phyloP scores from a whole-genome alignment of 2,329 filamentous ascomycete species.

The Arthrobotrys sphaeroides region DNA sequence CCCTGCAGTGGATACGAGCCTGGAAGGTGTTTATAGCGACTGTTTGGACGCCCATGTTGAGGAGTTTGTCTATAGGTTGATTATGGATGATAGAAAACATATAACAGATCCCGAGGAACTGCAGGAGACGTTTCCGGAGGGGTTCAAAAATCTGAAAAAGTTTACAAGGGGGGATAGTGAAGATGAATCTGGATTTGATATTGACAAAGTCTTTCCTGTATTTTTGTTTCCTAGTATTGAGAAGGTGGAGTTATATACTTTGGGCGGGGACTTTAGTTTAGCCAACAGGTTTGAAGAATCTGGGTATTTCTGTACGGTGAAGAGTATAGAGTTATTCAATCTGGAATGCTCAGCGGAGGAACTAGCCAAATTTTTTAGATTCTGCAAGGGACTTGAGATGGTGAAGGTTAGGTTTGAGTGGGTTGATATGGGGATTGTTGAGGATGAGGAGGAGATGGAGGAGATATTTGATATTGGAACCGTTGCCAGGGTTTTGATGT shows the following conservation, averaged over 20 bases:
- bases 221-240: conserved; percentile 33
- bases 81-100: conserved; percentile 1
- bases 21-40: background rate
- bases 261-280: conserved; percentile 17
- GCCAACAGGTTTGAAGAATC: conserved; percentile 3
- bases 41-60: conserved; percentile 5
- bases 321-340: background rate
- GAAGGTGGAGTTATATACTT: background rate
- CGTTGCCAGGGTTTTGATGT: conserved; percentile 8
- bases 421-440: conserved; percentile 15
- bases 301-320: conserved; percentile 4
- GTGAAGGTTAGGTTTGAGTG: conserved; percentile 25
- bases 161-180: background rate
- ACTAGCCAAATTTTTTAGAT: conserved; percentile 14
- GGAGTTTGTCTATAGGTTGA: conserved; percentile 1
- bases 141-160: conserved; percentile 1
- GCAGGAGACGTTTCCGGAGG: background rate
- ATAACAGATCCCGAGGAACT: conserved; percentile 3
- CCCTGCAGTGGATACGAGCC: background rate
- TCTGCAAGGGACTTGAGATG: conserved; percentile 16
- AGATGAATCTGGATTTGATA: conserved; percentile 24
- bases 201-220: background rate
- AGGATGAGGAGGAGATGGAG: conserved; percentile 31
- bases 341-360: conserved; percentile 13
- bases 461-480: conserved; percentile 22